A percentile compares a stretch with the other conserved stretches of the same genome.
phyloP scores from a whole-genome alignment of 2,329 filamentous ascomycete genomes.

The Xylaria sp. region DNA sequence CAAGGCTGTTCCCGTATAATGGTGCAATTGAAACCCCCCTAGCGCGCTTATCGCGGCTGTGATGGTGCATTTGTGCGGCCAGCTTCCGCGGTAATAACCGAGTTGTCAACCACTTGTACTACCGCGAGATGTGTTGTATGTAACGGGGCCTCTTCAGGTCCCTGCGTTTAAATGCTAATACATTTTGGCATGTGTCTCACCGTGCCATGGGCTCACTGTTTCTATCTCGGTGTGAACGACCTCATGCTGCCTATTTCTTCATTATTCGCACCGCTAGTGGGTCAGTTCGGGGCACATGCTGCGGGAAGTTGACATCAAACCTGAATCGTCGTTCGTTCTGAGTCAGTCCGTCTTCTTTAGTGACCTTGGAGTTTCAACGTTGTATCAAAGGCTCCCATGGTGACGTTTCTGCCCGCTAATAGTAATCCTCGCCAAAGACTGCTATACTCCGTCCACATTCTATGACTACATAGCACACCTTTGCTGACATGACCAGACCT shows the following conservation, averaged over 20 bases:
- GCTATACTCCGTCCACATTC: neutral
- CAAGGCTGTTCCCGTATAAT: conserved; percentile 30
- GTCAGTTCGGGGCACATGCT: conserved; percentile 10
- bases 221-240: conserved; percentile 31
- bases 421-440: neutral
- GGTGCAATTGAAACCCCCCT: conserved; percentile 34
- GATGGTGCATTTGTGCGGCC: conserved; percentile 24
- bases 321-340: neutral
- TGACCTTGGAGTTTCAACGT: neutral
- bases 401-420: neutral
- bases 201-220: conserved; percentile 5
- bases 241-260: conserved; percentile 15
- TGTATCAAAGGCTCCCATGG: neutral
- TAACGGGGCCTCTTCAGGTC: conserved; percentile 11
- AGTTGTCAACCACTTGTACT: conserved; percentile 27
- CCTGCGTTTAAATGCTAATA: neutral
- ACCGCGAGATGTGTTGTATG: conserved; percentile 12
- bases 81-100: conserved; percentile 27
- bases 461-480: neutral
- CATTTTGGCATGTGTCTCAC: conserved; percentile 2
- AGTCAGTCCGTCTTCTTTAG: neutral
- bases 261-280: neutral
- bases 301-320: neutral
- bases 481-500: conserved; percentile 17
- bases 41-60: conserved; percentile 44